Percentiles rank a stretch among this genome's conserved stretches.
Conservation (phyloP, 2,329 filamentous ascomycete species). For the Diplocarpon rosae region DNA sequence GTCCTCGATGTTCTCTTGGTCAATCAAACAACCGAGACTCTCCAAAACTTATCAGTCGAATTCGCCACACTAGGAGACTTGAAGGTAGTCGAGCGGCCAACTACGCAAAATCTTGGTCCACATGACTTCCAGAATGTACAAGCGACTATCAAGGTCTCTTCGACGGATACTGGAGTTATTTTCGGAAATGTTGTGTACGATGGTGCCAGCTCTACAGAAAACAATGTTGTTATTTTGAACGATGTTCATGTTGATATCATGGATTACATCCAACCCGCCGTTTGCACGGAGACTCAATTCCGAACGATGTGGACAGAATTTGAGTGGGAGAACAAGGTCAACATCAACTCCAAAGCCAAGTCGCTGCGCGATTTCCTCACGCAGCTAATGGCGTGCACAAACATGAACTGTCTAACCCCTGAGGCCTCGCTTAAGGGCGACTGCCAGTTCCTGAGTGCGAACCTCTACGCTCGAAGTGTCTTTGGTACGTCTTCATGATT, state of each 20-base stretch:
- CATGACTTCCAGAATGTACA: constrained; percentile 98
- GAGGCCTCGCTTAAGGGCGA: constrained; percentile 95
- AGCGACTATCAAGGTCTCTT: constrained; percentile 96
- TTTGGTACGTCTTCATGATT: constrained; percentile 63
- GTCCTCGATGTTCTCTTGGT: constrained; percentile 92
- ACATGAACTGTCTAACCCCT: constrained; percentile 96
- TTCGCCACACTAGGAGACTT: constrained; percentile 97
- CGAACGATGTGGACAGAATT: constrained; percentile 99
- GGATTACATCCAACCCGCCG: constrained; percentile 98
- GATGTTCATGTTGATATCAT: constrained; percentile 98
- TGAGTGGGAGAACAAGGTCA: constrained; percentile 99
- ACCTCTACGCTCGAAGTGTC: constrained; percentile 90
- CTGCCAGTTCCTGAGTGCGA: constrained; percentile 95
- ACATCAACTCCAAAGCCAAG: constrained; percentile 97
- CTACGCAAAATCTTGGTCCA: constrained; percentile 87
- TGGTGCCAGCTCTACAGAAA: constrained; percentile 81
- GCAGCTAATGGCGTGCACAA: constrained; percentile 92
- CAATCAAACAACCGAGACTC: constrained; percentile 91
- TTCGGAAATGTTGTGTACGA: constrained; percentile 99
- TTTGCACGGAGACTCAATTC: constrained; percentile 97
- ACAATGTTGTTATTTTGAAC: constrained; percentile 94
- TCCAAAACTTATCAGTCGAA: constrained; percentile 94
- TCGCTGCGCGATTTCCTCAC: constrained; percentile 83
- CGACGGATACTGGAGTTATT: constrained; percentile 95
- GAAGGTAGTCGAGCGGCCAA: constrained; percentile 93